A percentile compares a stretch with the other conserved stretches of the same genome.
Conservation (phyloP, 2,329 filamentous ascomycete species). For the Aureobasidium lini region DNA sequence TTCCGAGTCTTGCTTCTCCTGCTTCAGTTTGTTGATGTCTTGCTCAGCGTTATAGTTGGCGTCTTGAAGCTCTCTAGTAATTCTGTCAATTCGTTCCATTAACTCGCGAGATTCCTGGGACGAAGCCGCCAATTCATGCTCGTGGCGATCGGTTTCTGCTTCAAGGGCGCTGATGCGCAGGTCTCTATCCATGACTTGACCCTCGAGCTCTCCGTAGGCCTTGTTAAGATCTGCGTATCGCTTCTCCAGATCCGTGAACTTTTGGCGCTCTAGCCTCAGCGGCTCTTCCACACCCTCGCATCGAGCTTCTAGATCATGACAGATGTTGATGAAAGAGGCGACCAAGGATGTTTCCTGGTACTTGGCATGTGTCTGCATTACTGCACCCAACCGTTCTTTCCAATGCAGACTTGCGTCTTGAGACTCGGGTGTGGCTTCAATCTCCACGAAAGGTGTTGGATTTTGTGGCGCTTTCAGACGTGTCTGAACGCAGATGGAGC, state of each 20-base stretch:
- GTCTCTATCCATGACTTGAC: conserved; percentile 29
- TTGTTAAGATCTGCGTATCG: conserved; percentile 30
- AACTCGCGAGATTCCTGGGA: conserved; percentile 33
- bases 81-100: conserved; percentile 24
- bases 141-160: conserved; percentile 32
- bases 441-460: conserved; percentile 26
- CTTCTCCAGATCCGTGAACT: conserved; percentile 27
- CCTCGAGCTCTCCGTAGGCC: conserved; percentile 32
- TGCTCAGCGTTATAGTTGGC: conserved; percentile 30
- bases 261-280: conserved; percentile 38
- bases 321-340: conserved; percentile 45
- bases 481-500: background rate
- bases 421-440: conserved; percentile 31
- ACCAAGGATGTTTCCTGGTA: conserved; percentile 42
- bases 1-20: conserved; percentile 38
- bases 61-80: conserved; percentile 32
- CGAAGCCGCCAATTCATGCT: conserved; percentile 31
- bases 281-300: conserved; percentile 50
- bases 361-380: conserved; percentile 36
- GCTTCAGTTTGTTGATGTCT: conserved; percentile 31
- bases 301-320: conserved; percentile 48
- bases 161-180: conserved; percentile 33
- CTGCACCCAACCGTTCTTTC: conserved; percentile 38
- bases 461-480: background rate
- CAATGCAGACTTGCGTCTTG: conserved; percentile 37